phyloP scores from a whole-genome alignment of 1,284 basidiomycete genomes.

The Melampsora abietis-canadensis region DNA sequence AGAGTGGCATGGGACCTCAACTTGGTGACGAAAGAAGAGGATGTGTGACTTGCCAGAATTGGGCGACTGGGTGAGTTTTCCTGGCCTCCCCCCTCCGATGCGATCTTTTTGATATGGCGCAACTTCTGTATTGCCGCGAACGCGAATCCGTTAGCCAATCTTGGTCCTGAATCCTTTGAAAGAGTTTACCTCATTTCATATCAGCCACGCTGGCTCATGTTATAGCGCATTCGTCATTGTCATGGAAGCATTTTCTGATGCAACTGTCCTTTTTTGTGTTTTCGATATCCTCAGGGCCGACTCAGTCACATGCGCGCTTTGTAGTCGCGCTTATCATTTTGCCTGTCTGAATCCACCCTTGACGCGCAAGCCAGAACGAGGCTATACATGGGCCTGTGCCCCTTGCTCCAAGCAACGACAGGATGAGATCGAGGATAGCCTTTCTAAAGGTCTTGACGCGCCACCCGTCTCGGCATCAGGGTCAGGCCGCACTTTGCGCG shows the following conservation, averaged over 20 bases:
- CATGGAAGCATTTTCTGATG: no score
- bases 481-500: constrained; percentile 27
- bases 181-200: no score
- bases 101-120: not conserved
- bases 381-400: constrained; percentile 43
- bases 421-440: constrained; percentile 34
- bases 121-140: not conserved
- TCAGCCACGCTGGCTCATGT: no score
- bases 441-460: not conserved
- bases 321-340: constrained; percentile 41
- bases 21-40: constrained; percentile 40
- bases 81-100: not conserved
- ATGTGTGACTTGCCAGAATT: constrained; percentile 38
- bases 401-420: constrained; percentile 43
- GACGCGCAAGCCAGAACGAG: constrained; percentile 40
- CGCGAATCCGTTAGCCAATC: no score
- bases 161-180: not conserved
- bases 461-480: constrained; percentile 1
- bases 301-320: constrained; percentile 41
- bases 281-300: constrained; percentile 20
- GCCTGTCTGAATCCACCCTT: constrained; percentile 43
- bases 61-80: constrained; percentile 42
- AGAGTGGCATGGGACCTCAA: constrained; percentile 40
- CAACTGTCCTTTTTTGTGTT: no score
- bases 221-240: no score